Conservation (phyloP, 2,329 filamentous ascomycete species). For the Colletotrichum sp. region DNA sequence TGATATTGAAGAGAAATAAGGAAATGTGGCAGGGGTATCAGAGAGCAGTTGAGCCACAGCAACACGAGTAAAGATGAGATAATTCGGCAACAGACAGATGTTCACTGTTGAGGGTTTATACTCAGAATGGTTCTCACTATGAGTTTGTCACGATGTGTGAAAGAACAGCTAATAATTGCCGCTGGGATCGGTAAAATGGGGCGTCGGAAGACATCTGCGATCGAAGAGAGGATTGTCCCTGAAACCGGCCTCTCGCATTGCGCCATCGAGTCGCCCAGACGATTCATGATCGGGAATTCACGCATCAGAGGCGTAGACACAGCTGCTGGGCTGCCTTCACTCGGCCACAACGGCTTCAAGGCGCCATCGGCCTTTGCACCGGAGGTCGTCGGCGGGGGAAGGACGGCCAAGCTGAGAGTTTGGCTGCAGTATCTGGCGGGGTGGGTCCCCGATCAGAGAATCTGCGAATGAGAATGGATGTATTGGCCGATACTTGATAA, state of each 20-base stretch:
- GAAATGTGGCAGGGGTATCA: not conserved
- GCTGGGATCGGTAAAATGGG: constrained; percentile 4
- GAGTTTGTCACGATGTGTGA: not conserved
- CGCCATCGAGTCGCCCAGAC: not conserved
- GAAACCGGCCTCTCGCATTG: not conserved
- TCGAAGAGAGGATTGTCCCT: not conserved
- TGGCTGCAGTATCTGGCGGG: not conserved
- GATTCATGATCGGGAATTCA: not conserved
- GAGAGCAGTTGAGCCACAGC: not conserved
- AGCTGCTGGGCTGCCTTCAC: not conserved
- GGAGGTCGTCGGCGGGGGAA: not conserved
- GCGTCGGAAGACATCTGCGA: not conserved
- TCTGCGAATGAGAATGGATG: not conserved
- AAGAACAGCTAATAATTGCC: not conserved
- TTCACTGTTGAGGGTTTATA: not conserved
- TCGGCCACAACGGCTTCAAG: not conserved
- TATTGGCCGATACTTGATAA: constrained; percentile 12
- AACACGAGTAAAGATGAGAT: not conserved
- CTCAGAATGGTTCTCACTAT: not conserved
- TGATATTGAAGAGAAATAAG: not conserved
- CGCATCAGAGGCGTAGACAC: not conserved
- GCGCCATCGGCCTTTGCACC: constrained; percentile 6
- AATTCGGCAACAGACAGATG: not conserved
- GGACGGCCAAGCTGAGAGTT: not conserved
- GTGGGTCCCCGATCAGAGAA: constrained; percentile 16